These are phyloP conservation scores for Clonostachys sp. DNA, from an alignment of 2,329 filamentous ascomycete species.

Conservation along the genomic window DNA sequence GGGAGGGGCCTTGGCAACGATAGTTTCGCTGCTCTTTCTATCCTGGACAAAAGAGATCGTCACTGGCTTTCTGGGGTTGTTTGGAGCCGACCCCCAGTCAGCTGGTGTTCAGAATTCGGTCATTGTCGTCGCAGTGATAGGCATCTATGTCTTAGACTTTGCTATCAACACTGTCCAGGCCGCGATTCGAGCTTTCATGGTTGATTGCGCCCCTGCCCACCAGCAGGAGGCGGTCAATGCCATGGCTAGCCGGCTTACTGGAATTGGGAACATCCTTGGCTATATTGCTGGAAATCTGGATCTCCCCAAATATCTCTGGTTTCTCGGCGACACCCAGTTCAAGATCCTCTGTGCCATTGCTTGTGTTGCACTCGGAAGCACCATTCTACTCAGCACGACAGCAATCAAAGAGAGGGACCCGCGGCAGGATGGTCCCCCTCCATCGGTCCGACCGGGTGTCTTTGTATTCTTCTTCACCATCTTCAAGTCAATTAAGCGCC, in stretches of 20 bases:
- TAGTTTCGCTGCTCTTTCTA: conserved; percentile 63
- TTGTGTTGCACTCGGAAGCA: conserved; percentile 64
- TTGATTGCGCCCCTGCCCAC: conserved; percentile 86
- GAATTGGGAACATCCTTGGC: conserved; percentile 85
- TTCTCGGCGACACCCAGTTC: conserved; percentile 85
- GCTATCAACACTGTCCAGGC: conserved; percentile 97
- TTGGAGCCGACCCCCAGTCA: conserved; percentile 66
- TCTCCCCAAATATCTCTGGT: conserved; percentile 69
- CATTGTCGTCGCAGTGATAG: conserved; percentile 75
- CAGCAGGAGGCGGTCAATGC: conserved; percentile 93
- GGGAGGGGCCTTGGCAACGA: conserved; percentile 61
- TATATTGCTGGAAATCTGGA: conserved; percentile 85
- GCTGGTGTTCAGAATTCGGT: conserved; percentile 58
- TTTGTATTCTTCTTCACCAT: conserved; percentile 77
- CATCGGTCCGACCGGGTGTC: conserved; percentile 59
- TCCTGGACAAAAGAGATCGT: conserved; percentile 74
- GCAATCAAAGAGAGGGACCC: conserved; percentile 78
- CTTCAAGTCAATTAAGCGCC: conserved; percentile 67
- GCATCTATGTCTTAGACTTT: conserved; percentile 90
- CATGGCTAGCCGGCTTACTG: conserved; percentile 84
- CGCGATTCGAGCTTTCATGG: conserved; percentile 84
- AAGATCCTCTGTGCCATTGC: conserved; percentile 87
- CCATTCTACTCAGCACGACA: conserved; percentile 65
- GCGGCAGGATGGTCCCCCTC: conserved; percentile 60
- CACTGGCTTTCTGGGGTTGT: conserved; percentile 60